Evolutionary conservation across 805 yeast species (phyloP), one percentile per base, ranked within the genome.

Genomic region (Yamadazyma laniorum): DNA sequence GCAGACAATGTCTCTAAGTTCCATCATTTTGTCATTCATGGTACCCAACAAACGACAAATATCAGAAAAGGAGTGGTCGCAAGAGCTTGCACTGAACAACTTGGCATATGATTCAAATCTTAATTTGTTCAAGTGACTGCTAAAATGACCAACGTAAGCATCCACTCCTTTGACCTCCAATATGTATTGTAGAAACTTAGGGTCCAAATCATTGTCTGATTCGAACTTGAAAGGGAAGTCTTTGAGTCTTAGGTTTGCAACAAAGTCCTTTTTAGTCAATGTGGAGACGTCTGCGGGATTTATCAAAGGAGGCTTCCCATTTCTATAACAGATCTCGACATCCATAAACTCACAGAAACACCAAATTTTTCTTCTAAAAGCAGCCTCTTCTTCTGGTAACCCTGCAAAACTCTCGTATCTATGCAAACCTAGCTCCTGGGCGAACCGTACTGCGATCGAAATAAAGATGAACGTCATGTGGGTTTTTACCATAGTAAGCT

Each of bases 361-460:
- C 74, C 74, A 67, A 1, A 65, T 35, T 8, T 44, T 47, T 34
- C 64, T 50, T 27, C 68, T 52, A 16, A 45, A 35, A 9, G 27
- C 31, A 19, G 48, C 54, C 21, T 59, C 66, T 13, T 44, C 56
- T 1, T 36, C 31, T 1, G 55, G 37, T 15, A 63, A 42, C 16
- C 48, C 42, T 9, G 32, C 43, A 26, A 51, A 56, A 3, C 61
- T 47, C 38, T 66, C 72, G n/a, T 41, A 35, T 6, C 70, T 44
- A 45, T 67, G 72, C 34, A 67, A 50, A 1, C 74, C 74, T 29
- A 66, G 49, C 31, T 65, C 70, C 43, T 67, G 72, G 3, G 72
- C 72, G 43, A 50, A 63, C 27, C 71, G 46, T 2, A 65, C 58
- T 0, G 70, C 72, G 19, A 64, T 55, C 1, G 65, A 46, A 3